Evolutionary conservation across 352 stramenopile genomes (phyloP).

Genomic region (Phytophthora ramorum): DNA sequence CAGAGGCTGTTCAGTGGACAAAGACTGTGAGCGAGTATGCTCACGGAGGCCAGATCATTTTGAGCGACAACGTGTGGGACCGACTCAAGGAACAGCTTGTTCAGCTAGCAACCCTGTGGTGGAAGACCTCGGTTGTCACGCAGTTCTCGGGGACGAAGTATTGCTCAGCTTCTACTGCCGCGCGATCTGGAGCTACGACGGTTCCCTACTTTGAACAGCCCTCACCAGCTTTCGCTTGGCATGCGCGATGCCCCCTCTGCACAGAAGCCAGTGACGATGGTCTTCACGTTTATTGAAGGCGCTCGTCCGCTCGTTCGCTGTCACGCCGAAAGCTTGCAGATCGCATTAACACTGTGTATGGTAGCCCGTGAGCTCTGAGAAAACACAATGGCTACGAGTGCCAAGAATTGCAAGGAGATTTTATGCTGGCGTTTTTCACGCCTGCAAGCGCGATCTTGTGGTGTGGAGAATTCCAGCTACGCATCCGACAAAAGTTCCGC

Average conservation of each 20-base stretch:
- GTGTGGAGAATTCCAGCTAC: conserved; percentile 87
- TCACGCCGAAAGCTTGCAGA: conserved; percentile 85
- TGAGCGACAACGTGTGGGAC: conserved; percentile 89
- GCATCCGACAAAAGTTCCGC: conserved; percentile 79
- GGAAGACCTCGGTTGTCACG: conserved; percentile 84
- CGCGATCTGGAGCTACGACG: conserved; percentile 78
- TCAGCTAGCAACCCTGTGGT: conserved; percentile 87
- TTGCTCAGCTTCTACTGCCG: conserved; percentile 80
- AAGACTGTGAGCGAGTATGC: conserved; percentile 86
- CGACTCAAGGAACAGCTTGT: conserved; percentile 88
- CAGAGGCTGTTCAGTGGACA: conserved; percentile 84
- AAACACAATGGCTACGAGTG: conserved; percentile 91
- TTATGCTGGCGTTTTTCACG: conserved; percentile 92
- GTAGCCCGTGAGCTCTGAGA: conserved; percentile 76
- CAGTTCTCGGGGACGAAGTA: conserved; percentile 76
- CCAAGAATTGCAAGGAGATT: conserved; percentile 89
- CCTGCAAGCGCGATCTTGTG: conserved; percentile 81
- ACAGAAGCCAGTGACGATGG: conserved; percentile 84
- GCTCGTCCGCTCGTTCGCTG: conserved; percentile 80
- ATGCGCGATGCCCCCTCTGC: conserved; percentile 88
- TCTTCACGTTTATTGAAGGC: conserved; percentile 91
- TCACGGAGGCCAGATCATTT: conserved; percentile 84
- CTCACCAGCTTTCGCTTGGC: conserved; percentile 70
- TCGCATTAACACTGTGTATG: conserved; percentile 84
- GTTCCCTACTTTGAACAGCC: conserved; percentile 79